A percentile compares a stretch with the other conserved stretches of the same genome.
These are phyloP conservation scores for Cylindrodendrum hubeiense DNA, from an alignment of 2,329 filamentous ascomycete species.

Conservation along the genomic window DNA sequence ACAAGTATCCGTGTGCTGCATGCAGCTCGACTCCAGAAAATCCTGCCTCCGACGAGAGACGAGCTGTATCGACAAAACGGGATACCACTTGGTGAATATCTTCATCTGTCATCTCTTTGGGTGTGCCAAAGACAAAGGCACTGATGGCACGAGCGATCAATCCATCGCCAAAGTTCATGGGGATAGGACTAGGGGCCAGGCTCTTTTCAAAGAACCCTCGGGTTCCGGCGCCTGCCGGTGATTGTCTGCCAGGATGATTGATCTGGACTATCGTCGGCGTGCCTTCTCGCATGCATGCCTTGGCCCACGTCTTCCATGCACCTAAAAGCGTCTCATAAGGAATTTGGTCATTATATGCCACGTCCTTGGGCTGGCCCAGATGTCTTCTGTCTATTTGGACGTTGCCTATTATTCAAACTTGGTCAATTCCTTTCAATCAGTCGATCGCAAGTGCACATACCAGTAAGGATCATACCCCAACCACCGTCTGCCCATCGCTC, in stretches of 20 bases:
- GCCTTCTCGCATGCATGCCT: background rate
- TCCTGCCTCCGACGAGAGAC: background rate
- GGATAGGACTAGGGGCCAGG: conserved; percentile 1
- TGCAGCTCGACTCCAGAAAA: conserved; percentile 7
- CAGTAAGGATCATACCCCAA: conserved; percentile 7
- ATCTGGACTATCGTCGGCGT: background rate
- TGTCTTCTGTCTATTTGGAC: background rate
- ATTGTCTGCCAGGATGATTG: conserved; percentile 10
- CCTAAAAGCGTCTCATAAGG: background rate
- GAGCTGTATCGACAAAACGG: background rate
- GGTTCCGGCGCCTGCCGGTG: background rate
- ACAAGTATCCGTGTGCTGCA: background rate
- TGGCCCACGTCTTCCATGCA: conserved; percentile 2
- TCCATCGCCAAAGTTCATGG: background rate
- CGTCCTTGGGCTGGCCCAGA: background rate
- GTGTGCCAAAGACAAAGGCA: background rate
- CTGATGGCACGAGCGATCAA: background rate
- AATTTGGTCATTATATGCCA: background rate
- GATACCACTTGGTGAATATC: background rate
- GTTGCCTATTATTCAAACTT: background rate
- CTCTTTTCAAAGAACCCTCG: conserved; percentile 6
- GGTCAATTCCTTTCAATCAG: background rate
- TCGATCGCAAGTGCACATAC: background rate
- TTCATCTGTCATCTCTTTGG: background rate
- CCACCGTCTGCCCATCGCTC: conserved; percentile 1